A percentile compares a stretch with the other conserved stretches of the same genome.
Evolutionary conservation across 345 rosid species (phyloP).

Genomic region (Microcos paniculata): DNA sequence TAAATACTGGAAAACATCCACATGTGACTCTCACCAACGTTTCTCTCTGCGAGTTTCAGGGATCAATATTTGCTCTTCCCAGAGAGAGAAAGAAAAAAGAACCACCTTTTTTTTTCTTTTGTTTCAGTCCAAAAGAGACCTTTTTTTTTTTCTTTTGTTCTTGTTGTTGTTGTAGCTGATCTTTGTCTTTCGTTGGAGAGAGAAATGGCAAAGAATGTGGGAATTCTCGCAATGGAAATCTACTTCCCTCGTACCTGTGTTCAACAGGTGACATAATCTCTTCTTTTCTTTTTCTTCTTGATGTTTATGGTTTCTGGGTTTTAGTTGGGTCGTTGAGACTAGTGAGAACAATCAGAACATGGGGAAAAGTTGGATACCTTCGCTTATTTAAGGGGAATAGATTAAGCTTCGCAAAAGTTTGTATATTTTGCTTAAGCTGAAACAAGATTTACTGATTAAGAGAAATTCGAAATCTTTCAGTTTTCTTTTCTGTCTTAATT

Average conservation of each 20-base stretch:
- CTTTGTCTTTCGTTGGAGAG: background rate
- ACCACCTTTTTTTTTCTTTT: background rate
- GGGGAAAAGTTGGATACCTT: conserved; percentile 5
- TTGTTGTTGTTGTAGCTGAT: background rate
- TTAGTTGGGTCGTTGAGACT: background rate
- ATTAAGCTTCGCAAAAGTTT: background rate
- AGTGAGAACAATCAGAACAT: conserved; percentile 3
- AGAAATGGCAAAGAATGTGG: conserved; percentile 93
- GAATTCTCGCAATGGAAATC: conserved; percentile 91
- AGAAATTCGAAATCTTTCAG: background rate
- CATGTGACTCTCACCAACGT: conserved; percentile 12
- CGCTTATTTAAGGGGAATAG: background rate
- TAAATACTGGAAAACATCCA: conserved; percentile 7
- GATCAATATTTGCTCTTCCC: background rate
- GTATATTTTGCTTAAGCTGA: conserved; percentile 4
- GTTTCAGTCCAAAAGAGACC: background rate
- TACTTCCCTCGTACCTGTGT: conserved; percentile 97
- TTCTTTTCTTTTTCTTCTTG: conserved; percentile 5
- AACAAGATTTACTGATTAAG: background rate
- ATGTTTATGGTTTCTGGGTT: background rate
- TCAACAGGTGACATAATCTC: conserved; percentile 60
- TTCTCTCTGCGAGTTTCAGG: background rate
- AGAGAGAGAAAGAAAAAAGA: background rate
- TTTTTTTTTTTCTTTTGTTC: background rate
- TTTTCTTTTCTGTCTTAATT: background rate